A percentile compares a stretch with the other conserved stretches of the same genome.
phyloP scores from a whole-genome alignment of 1,284 basidiomycete species.

The Neonothopanus nambi region DNA sequence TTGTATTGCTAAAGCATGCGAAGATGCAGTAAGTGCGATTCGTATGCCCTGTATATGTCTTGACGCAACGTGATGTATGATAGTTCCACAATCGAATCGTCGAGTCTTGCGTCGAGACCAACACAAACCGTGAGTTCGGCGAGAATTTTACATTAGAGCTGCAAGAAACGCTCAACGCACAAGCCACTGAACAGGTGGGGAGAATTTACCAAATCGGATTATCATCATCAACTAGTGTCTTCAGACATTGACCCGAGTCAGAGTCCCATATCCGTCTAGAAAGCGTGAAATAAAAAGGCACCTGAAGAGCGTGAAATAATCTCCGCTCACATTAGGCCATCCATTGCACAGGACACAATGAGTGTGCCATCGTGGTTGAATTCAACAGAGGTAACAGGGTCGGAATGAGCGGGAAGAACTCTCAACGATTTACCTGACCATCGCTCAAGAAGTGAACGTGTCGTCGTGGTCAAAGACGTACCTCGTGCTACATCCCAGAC shows the following conservation, averaged over 20 bases:
- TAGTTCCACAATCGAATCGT: conserved; percentile 94
- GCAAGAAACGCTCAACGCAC: background rate
- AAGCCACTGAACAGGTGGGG: conserved; percentile 7
- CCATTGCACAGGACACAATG: conserved; percentile 92
- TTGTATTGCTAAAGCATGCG: conserved; percentile 59
- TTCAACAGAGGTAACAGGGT: conserved; percentile 90
- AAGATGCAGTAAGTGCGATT: conserved; percentile 80
- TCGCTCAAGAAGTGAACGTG: background rate
- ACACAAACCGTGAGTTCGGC: conserved; percentile 86
- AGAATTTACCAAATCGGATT: conserved; percentile 84
- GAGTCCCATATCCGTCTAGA: conserved; percentile 94
- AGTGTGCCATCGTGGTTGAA: conserved; percentile 96
- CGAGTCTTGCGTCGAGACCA: conserved; percentile 90
- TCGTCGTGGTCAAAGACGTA: conserved; percentile 29
- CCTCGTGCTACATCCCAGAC: conserved; percentile 95
- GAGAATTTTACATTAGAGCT: conserved; percentile 89
- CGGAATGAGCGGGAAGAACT: conserved; percentile 91
- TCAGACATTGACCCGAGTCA: conserved; percentile 94
- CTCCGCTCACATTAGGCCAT: conserved; percentile 85
- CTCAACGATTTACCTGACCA: conserved; percentile 71
- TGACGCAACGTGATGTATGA: conserved; percentile 88
- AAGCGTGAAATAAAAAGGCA: background rate
- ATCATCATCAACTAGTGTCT: conserved; percentile 94
- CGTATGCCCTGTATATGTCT: conserved; percentile 85
- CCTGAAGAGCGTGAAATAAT: background rate